These are phyloP conservation scores for Hypsizygus ulmarius DNA, from an alignment of 1,284 basidiomycete genomes.

Conservation along the genomic window DNA sequence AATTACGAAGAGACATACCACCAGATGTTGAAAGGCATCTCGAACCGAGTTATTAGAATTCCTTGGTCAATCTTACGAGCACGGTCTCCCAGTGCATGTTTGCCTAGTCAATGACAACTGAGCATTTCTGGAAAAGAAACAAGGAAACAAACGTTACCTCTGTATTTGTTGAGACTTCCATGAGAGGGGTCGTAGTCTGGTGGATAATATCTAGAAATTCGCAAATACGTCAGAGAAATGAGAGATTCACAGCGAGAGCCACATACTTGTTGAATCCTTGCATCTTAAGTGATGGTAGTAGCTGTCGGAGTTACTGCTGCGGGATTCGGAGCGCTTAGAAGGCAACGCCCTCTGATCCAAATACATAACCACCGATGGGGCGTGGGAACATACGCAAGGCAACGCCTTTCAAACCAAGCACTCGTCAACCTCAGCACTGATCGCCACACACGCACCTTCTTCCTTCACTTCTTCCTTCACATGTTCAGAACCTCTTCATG, in stretches of 20 bases:
- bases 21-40: slow-evolving; percentile 97
- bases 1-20: slow-evolving; percentile 58
- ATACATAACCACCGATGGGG: slow-evolving; percentile 2
- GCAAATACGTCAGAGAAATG: slow-evolving; percentile 4
- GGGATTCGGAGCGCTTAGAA: neutral
- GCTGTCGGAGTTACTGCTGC: slow-evolving; percentile 1
- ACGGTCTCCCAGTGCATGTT: slow-evolving; percentile 90
- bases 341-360: slow-evolving; percentile 6
- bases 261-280: slow-evolving; percentile 72
- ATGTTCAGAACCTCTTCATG: too few relatives aligned
- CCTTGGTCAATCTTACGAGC: slow-evolving; percentile 93
- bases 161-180: slow-evolving; percentile 78
- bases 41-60: slow-evolving; percentile 90
- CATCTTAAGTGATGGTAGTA: slow-evolving; percentile 23
- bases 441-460: too few relatives aligned
- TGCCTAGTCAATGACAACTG: slow-evolving; percentile 56
- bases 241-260: neutral
- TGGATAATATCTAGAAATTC: slow-evolving; percentile 68
- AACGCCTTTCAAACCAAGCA: too few relatives aligned
- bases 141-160: slow-evolving; percentile 51
- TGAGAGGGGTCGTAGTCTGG: slow-evolving; percentile 83
- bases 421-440: too few relatives aligned
- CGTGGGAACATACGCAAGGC: too few relatives aligned
- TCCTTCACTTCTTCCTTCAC: too few relatives aligned
- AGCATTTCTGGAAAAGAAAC: slow-evolving; percentile 3